These are phyloP conservation scores for rapeseed (Brassica napus) DNA, from an alignment of 345 rosid genomes.

Conservation along the genomic window Da-Ae NC_063447.1:49684001-49684500, in stretches of 20 bases:
- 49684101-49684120: too few species aligned
- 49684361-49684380: slow-evolving; percentile 84
- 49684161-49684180: too few species aligned
- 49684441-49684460: slow-evolving; percentile 53
- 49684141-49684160: too few species aligned
- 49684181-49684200: background rate
- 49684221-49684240: slow-evolving; percentile 1
- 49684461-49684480: slow-evolving; percentile 99
- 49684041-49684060: too few species aligned
- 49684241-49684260: slow-evolving; percentile 41
- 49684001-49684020: too few species aligned
- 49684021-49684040: too few species aligned
- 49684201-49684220: background rate
- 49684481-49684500: slow-evolving; percentile 82
- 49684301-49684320: slow-evolving; percentile 79
- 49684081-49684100: too few species aligned
- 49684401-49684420: background rate
- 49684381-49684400: background rate
- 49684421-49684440: background rate
- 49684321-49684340: slow-evolving; percentile 87
- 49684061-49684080: too few species aligned
- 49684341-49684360: slow-evolving; percentile 92
- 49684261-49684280: slow-evolving; percentile 99
- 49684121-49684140: too few species aligned
- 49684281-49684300: slow-evolving; percentile 92